Percentiles rank a stretch among this genome's conserved stretches.
phyloP scores from a whole-genome alignment of 202 grass and related monocot species.

The Eragrostis tef region DNA sequence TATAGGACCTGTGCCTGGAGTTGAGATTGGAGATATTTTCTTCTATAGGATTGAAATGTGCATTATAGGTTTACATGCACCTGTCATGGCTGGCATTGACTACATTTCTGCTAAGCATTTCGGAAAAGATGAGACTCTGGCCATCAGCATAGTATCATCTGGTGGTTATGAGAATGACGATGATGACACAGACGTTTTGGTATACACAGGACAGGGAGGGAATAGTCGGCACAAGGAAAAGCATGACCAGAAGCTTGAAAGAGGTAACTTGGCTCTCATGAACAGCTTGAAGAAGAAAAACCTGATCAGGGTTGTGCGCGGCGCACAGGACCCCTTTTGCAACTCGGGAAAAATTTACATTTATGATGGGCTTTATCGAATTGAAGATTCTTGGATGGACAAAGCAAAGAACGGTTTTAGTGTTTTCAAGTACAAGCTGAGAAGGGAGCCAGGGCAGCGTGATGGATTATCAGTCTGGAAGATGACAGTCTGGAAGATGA shows the following conservation, averaged over 20 bases:
- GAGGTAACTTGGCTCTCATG: slow-evolving; percentile 79
- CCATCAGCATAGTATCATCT: slow-evolving; percentile 65
- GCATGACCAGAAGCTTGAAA: slow-evolving; percentile 80
- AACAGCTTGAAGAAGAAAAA: slow-evolving; percentile 63
- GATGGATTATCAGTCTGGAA: slow-evolving; percentile 79
- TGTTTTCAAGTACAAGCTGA: slow-evolving; percentile 75
- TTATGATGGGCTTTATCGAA: slow-evolving; percentile 75
- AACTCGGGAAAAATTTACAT: slow-evolving; percentile 66
- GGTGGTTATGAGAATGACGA: slow-evolving; percentile 79
- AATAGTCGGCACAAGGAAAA: slow-evolving; percentile 59
- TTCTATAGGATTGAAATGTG: slow-evolving; percentile 65
- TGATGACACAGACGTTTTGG: neutral
- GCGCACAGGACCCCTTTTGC: slow-evolving; percentile 55
- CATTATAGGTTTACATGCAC: slow-evolving; percentile 67
- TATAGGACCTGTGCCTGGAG: slow-evolving; percentile 55
- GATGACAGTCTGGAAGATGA: slow-evolving; percentile 80
- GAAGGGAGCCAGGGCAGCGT: slow-evolving; percentile 65
- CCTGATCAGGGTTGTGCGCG: slow-evolving; percentile 72
- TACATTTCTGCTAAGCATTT: slow-evolving; percentile 44
- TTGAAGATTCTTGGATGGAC: slow-evolving; percentile 66
- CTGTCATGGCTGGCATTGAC: slow-evolving; percentile 69
- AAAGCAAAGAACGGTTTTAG: slow-evolving; percentile 59
- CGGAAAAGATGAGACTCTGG: slow-evolving; percentile 45
- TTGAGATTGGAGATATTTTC: slow-evolving; percentile 69
- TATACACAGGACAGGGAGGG: slow-evolving; percentile 45